A percentile compares a stretch with the other conserved stretches of the same genome.
phyloP scores from a whole-genome alignment of 306 rosid genomes.

The Hylodesmum podocarpum region DNA sequence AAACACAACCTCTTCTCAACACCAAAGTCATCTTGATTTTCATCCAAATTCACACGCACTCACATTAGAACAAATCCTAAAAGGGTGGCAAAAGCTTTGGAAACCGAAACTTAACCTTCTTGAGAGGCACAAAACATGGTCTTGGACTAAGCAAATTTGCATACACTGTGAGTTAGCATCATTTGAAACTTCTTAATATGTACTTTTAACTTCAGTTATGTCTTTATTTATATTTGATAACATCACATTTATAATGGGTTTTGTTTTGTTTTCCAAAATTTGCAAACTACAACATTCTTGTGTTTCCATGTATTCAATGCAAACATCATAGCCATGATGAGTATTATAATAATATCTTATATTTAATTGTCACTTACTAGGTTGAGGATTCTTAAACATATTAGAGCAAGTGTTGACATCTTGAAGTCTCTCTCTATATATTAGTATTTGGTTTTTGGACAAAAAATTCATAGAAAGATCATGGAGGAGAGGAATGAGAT shows the following conservation, averaged over 20 bases:
- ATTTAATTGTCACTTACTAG: constrained; percentile 11
- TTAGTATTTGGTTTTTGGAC: constrained; percentile 8
- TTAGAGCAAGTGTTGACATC: not conserved
- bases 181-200: constrained; percentile 36
- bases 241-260: constrained; percentile 7
- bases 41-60: constrained; percentile 14
- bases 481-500: constrained; percentile 71
- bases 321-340: not conserved
- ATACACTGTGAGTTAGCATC: constrained; percentile 27
- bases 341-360: not conserved
- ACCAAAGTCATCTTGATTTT: constrained; percentile 38
- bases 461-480: not conserved
- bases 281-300: constrained; percentile 15
- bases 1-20: constrained; percentile 22
- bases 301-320: not conserved
- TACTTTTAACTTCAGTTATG: constrained; percentile 2
- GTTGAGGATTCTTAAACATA: constrained; percentile 15
- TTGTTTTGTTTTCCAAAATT: constrained; percentile 29
- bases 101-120: constrained; percentile 43
- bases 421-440: not conserved
- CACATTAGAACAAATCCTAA: constrained; percentile 35
- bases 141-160: constrained; percentile 36
- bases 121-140: constrained; percentile 32
- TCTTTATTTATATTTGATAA: not conserved
- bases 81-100: constrained; percentile 55